A percentile compares a stretch with the other conserved stretches of the same genome.
Conservation (phyloP, 371 early-diverging fungal genomes). For the Conidiobolus incongruus region DNA sequence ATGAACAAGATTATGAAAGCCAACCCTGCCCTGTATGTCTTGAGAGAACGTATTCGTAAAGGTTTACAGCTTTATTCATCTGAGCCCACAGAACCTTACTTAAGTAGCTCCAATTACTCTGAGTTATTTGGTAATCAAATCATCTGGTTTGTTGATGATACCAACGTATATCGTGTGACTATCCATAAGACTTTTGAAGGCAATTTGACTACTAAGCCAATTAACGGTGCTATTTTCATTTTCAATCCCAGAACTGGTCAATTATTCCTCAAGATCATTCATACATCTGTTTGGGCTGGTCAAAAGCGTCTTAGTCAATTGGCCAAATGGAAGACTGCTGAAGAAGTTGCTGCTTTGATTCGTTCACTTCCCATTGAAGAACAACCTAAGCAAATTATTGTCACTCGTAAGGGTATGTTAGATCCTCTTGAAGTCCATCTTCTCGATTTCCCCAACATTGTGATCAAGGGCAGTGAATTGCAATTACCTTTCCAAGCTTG, state of each 20-base stretch:
- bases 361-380: slow-evolving; percentile 95
- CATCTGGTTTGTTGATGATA: slow-evolving; percentile 98
- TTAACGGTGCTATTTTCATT: slow-evolving; percentile 96
- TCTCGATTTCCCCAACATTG: slow-evolving; percentile 94
- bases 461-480: slow-evolving; percentile 90
- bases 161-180: slow-evolving; percentile 97
- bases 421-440: slow-evolving; percentile 93
- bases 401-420: slow-evolving; percentile 96
- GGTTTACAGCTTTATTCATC: slow-evolving; percentile 94
- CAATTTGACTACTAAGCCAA: slow-evolving; percentile 93
- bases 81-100: slow-evolving; percentile 96
- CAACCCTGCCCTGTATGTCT: slow-evolving; percentile 89
- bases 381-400: slow-evolving; percentile 97
- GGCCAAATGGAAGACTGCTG: slow-evolving; percentile 98
- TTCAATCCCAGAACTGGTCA: slow-evolving; percentile 98
- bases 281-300: slow-evolving; percentile 97
- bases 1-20: slow-evolving; percentile 97
- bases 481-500: slow-evolving; percentile 95
- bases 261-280: slow-evolving; percentile 96
- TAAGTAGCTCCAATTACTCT: slow-evolving; percentile 87
- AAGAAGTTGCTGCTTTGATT: slow-evolving; percentile 97
- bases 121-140: slow-evolving; percentile 95
- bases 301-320: slow-evolving; percentile 96
- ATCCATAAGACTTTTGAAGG: slow-evolving; percentile 99
- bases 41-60: slow-evolving; percentile 97